A percentile compares a stretch with the other conserved stretches of the same genome.
phyloP scores from a whole-genome alignment of 306 rosid species.

The Arachis stenosperma region DNA sequence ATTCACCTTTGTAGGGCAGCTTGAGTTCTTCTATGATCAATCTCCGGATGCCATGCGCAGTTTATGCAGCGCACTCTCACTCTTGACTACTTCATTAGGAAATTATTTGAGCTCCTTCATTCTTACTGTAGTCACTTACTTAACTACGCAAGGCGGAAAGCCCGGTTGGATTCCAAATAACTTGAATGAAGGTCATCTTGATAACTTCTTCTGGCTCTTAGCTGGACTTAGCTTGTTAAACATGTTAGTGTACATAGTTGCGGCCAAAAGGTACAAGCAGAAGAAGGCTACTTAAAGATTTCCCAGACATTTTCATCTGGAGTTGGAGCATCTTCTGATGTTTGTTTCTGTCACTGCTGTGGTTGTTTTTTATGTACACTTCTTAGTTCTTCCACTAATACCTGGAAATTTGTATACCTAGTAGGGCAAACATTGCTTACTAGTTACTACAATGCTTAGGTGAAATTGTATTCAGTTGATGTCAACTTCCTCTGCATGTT shows the following conservation, averaged over 20 bases:
- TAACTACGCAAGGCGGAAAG: constrained; percentile 64
- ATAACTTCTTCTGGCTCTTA: constrained; percentile 86
- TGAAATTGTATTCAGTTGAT: neutral
- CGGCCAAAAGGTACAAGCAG: constrained; percentile 68
- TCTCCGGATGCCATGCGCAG: constrained; percentile 98
- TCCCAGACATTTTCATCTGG: neutral
- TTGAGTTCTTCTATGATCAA: constrained; percentile 94
- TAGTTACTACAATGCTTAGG: neutral
- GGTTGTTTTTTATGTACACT: constrained; percentile 25
- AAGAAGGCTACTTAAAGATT: constrained; percentile 68
- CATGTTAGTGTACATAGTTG: constrained; percentile 61
- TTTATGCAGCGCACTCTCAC: constrained; percentile 89
- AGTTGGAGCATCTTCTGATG: constrained; percentile 24
- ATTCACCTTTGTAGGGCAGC: constrained; percentile 85
- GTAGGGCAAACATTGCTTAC: neutral
- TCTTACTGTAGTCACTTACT: constrained; percentile 77
- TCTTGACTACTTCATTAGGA: constrained; percentile 77
- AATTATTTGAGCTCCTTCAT: constrained; percentile 87
- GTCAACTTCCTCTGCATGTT: constrained; percentile 6
- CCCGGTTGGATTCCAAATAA: constrained; percentile 91
- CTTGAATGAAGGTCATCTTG: constrained; percentile 82
- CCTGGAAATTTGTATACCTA: constrained; percentile 7
- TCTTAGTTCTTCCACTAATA: constrained; percentile 6
- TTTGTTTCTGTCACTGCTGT: constrained; percentile 16
- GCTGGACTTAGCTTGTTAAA: constrained; percentile 84